Base-by-base conservation (phyloP, 108 stramenopile species). In the Cyclostephanos invisitatus region DNA sequence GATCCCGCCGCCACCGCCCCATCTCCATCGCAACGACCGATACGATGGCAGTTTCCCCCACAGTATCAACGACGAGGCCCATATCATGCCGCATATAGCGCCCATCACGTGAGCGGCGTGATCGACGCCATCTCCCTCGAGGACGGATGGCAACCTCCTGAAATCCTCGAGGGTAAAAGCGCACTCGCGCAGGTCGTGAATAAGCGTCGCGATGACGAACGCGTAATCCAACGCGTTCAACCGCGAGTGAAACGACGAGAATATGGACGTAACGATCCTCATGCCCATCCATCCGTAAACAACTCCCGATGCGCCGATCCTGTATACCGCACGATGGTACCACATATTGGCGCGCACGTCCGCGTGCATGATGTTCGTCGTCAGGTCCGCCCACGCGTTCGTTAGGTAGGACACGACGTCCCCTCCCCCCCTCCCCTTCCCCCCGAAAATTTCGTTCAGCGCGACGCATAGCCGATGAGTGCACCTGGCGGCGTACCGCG, bases 271-370 rank as follows among this genome's bases (percentile, higher is more conserved):
- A 0, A 78, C 28, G 32, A 78, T 57, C 36, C 77, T 59, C 70
- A 72, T 72, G n/a, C 77, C 77, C 70, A 78, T 72, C 70, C 70
- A 78, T 27, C 77, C 77, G 59, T 78, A 72, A 17, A 78, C 64
- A 0, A 67, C 77, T 42, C 77, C 77, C 8, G 77, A 78, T 0
- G 77, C 77, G 21, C 77, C 77, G 42, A 78, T 78, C 36, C 70
- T 28, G 25, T 70, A 42, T 42, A 78, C 56, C 51, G 62, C 40
- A 35, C 55, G 63, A 40, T 54, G 72, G 35, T 72, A 47, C 25
- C 35, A 64, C 50, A 78, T 78, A 0, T 65, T 67, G 11, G 65
- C 37, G 42, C 50, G 44, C 15, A 78, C 36, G 62, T 78, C 60
- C 27, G 70, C 70, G 64, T 66, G 66, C 55, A 35, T 58, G 62